Percentiles rank a stretch among this genome's conserved stretches.
These are phyloP conservation scores for Volvox carteri DNA, from an alignment of 163 green algal species.

Conservation along the genomic window DNA sequence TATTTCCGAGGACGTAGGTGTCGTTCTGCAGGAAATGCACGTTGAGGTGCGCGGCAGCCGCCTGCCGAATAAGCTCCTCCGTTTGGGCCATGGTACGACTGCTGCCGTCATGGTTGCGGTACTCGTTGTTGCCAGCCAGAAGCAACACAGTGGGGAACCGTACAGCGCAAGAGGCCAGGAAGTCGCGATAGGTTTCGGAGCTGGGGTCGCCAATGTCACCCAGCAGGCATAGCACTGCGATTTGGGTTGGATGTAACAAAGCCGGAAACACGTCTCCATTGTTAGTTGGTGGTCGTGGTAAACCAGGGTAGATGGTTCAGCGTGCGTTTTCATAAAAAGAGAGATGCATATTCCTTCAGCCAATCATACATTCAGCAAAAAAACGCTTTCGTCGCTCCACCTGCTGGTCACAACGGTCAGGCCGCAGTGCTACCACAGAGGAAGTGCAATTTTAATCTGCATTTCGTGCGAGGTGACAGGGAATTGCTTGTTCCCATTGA, in stretches of 20 bases:
- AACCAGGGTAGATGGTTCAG: too few relatives aligned
- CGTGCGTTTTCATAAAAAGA: too few relatives aligned
- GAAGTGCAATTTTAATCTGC: too few relatives aligned
- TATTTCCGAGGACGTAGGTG: background rate
- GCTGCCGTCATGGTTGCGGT: slow-evolving; percentile 35
- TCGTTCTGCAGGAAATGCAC: slow-evolving; percentile 45
- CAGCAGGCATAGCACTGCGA: slow-evolving; percentile 43
- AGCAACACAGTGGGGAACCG: slow-evolving; percentile 55
- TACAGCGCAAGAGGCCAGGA: background rate
- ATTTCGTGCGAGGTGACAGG: too few relatives aligned
- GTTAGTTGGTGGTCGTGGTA: too few relatives aligned
- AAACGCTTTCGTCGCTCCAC: too few relatives aligned
- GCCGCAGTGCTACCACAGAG: too few relatives aligned
- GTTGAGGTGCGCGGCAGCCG: background rate
- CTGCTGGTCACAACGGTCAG: too few relatives aligned
- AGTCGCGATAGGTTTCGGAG: background rate
- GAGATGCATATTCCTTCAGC: too few relatives aligned
- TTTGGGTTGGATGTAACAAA: background rate
- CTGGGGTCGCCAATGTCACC: slow-evolving; percentile 53
- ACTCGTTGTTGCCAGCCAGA: slow-evolving; percentile 52
- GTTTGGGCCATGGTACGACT: slow-evolving; percentile 37
- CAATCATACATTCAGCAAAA: too few relatives aligned
- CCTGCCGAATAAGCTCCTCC: slow-evolving; percentile 25
- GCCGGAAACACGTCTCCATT: too few relatives aligned
- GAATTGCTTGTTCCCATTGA: too few relatives aligned